Evolutionary conservation across 2,329 filamentous ascomycete species (phyloP).

Genomic region (Penicillium crustosum): DNA sequence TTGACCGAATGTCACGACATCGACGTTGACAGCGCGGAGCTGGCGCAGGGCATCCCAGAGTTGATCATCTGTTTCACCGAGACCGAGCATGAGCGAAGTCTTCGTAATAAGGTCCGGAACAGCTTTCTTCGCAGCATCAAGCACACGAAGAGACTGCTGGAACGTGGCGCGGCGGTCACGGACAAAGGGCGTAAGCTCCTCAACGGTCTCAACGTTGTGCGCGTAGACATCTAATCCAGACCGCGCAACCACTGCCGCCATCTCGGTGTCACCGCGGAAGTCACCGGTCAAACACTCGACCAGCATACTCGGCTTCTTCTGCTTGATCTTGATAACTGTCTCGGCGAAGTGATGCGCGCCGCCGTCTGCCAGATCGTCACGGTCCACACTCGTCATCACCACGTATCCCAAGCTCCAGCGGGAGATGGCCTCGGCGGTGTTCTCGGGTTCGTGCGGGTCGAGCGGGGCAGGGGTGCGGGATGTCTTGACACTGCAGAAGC

Average conservation of each 20-base stretch:
- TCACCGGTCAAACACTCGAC: slow-evolving; percentile 67
- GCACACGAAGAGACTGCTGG: slow-evolving; percentile 75
- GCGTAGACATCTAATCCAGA: slow-evolving; percentile 95
- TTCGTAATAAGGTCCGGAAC: slow-evolving; percentile 87
- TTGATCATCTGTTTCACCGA: slow-evolving; percentile 89
- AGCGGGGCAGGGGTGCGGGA: slow-evolving; percentile 72
- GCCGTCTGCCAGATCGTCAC: slow-evolving; percentile 86
- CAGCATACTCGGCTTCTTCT: slow-evolving; percentile 56
- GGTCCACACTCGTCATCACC: slow-evolving; percentile 88
- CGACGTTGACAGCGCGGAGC: slow-evolving; percentile 75
- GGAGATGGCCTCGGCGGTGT: slow-evolving; percentile 88
- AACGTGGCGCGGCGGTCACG: slow-evolving; percentile 88
- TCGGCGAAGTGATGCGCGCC: slow-evolving; percentile 89
- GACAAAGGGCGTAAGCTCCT: slow-evolving; percentile 84
- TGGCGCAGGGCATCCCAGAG: slow-evolving; percentile 76
- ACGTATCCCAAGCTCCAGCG: slow-evolving; percentile 96
- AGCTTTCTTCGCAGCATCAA: slow-evolving; percentile 77
- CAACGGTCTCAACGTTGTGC: slow-evolving; percentile 95
- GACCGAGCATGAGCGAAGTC: slow-evolving; percentile 93
- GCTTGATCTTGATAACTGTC: slow-evolving; percentile 91
- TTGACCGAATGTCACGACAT: slow-evolving; percentile 98
- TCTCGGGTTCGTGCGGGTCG: slow-evolving; percentile 93
- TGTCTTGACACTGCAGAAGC: slow-evolving; percentile 97
- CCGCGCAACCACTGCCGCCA: slow-evolving; percentile 78
- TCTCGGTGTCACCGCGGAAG: slow-evolving; percentile 79